These are phyloP conservation scores for Magnaporthiopsis incrustans DNA, from an alignment of 2,329 filamentous ascomycete species.

Conservation along the genomic window DNA sequence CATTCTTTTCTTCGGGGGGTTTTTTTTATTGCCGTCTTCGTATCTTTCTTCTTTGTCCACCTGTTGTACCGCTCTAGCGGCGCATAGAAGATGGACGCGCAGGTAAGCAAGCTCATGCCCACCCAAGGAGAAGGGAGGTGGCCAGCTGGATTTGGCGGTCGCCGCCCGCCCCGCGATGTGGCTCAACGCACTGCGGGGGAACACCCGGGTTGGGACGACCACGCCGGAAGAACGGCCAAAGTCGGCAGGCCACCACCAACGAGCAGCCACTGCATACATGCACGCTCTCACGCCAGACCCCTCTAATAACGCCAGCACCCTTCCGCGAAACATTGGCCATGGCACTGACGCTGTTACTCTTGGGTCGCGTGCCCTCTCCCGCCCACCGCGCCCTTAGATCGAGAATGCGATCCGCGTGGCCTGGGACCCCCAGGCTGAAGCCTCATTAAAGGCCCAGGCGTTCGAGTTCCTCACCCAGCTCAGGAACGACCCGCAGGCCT, in stretches of 20 bases:
- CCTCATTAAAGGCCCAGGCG: slow-evolving; percentile 69
- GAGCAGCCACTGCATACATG: not conserved
- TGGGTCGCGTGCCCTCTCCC: slow-evolving; percentile 3
- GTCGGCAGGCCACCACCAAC: not conserved
- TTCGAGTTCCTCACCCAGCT: slow-evolving; percentile 74
- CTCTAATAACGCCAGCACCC: no score
- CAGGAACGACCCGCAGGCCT: slow-evolving; percentile 72
- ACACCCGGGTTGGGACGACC: not conserved
- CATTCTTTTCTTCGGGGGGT: not conserved
- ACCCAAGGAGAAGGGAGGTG: not conserved
- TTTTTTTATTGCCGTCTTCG: not conserved
- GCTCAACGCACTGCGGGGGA: not conserved
- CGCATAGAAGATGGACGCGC: slow-evolving; percentile 20
- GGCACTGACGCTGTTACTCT: no score
- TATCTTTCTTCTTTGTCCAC: not conserved
- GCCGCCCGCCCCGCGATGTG: not conserved
- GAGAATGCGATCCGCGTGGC: slow-evolving; percentile 94
- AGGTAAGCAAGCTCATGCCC: slow-evolving; percentile 16
- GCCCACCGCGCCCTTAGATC: slow-evolving; percentile 46
- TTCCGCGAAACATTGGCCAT: no score
- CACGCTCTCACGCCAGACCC: no score
- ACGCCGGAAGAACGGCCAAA: not conserved
- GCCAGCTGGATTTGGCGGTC: not conserved
- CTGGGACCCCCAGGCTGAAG: slow-evolving; percentile 72
- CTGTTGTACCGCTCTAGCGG: not conserved